Percentiles rank a stretch among this genome's conserved stretches.
phyloP scores from a whole-genome alignment of 768 basidiomycete species.

The Calocera viscosa region DNA sequence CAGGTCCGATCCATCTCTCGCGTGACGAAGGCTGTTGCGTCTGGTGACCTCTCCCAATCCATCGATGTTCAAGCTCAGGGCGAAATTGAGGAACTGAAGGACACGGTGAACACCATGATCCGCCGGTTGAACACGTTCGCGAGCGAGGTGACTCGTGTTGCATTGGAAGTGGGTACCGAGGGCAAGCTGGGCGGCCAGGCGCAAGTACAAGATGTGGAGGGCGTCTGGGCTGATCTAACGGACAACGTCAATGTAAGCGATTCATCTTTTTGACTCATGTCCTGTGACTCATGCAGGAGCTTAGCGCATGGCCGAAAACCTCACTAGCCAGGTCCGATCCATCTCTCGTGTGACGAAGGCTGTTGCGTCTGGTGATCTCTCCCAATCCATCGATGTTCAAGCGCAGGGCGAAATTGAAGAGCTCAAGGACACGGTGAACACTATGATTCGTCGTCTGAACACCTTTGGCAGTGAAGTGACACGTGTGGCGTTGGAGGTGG shows the following conservation, averaged over 20 bases:
- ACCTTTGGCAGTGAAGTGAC: slow-evolving; percentile 35
- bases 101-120: slow-evolving; percentile 21
- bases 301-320: slow-evolving; percentile 43
- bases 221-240: slow-evolving; percentile 75
- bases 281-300: no score
- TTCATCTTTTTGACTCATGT: slow-evolving; percentile 18
- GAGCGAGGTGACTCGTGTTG: slow-evolving; percentile 73
- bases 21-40: slow-evolving; percentile 58
- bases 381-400: slow-evolving; percentile 34
- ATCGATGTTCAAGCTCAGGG: slow-evolving; percentile 90
- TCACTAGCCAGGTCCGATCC: slow-evolving; percentile 50
- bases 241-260: slow-evolving; percentile 69
- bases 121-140: slow-evolving; percentile 48
- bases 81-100: slow-evolving; percentile 70
- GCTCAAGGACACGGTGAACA: slow-evolving; percentile 34
- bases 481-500: slow-evolving; percentile 36
- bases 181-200: slow-evolving; percentile 85
- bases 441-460: slow-evolving; percentile 33
- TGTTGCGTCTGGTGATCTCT: slow-evolving; percentile 33
- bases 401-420: slow-evolving; percentile 37
- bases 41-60: slow-evolving; percentile 68
- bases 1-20: slow-evolving; percentile 88
- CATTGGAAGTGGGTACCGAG: slow-evolving; percentile 75
- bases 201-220: slow-evolving; percentile 75
- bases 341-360: slow-evolving; percentile 32